These are phyloP conservation scores for Macrophomina tecta DNA, from an alignment of 2,329 filamentous ascomycete species.

Conservation along the genomic window DNA sequence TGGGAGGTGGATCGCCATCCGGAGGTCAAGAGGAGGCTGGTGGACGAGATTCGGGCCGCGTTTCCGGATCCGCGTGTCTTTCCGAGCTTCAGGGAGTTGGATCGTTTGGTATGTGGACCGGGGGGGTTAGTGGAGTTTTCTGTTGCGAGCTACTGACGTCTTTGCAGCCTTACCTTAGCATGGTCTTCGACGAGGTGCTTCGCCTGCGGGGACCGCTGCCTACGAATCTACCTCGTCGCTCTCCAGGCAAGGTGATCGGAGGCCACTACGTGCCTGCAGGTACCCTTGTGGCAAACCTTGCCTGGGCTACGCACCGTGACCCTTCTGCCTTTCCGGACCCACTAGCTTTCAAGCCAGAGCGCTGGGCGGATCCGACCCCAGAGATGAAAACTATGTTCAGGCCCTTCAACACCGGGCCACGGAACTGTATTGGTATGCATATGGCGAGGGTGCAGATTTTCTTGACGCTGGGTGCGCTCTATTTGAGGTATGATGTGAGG, in stretches of 20 bases:
- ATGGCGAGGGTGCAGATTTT: constrained; percentile 16
- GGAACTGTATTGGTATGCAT: constrained; percentile 31
- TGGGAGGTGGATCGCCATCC: background rate
- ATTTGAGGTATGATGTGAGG: background rate
- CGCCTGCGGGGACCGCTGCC: background rate
- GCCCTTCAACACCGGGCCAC: constrained; percentile 32
- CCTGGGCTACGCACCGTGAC: constrained; percentile 27
- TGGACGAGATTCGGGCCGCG: background rate
- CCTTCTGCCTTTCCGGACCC: constrained; percentile 30
- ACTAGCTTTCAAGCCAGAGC: constrained; percentile 31
- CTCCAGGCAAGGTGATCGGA: background rate
- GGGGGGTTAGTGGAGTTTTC: background rate
- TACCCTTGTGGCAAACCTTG: background rate
- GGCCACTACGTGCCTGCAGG: background rate
- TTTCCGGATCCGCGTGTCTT: background rate
- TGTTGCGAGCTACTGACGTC: background rate
- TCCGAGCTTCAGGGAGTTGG: background rate
- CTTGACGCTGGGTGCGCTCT: background rate
- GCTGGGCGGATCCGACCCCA: constrained; percentile 29
- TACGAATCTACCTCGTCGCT: background rate
- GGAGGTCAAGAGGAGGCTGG: background rate
- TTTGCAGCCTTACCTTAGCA: background rate
- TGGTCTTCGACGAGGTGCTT: constrained; percentile 1
- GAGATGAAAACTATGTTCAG: constrained; percentile 13
- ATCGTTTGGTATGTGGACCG: background rate